Evolutionary conservation across 2,329 filamentous ascomycete genomes (phyloP), one percentile per base, ranked within the genome.

Genomic region (Rhinocladiella similis): DNA sequence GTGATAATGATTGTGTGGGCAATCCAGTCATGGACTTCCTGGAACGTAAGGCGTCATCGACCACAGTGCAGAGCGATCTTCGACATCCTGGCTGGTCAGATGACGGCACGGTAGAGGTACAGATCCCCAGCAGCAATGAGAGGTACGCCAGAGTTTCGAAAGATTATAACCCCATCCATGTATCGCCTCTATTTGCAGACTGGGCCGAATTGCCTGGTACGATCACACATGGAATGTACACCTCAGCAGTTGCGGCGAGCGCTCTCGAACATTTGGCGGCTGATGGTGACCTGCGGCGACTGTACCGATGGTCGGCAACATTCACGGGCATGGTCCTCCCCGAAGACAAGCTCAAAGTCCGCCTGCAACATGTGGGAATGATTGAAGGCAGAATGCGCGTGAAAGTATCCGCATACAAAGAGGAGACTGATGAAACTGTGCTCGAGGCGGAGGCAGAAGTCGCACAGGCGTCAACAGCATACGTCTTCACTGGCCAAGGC

Each of bases 221-320:
- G 43, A 99, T 99, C 69, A 99, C 94, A 1, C 94, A 99, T 72
- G 94, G 94, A 71, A 99, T 99, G 94, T 99, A 97, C 81, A 95
- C 93, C 1, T 97, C 93, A 74, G 94, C 94, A 64, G 90, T 94
- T 36, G 94, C 99, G 25, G 88, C 94, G 68, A 95, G 91, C 71
- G 80, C 97, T 51, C 91, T 99, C 5, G 94, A 99, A 81, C 97
- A 91, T 0, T 99, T 94, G 94, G 94, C 95, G 49, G 94, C 93
- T 0, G 95, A 99, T 79, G 99, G 99, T 81, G 93, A 99, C 71
- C 87, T 97, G 67, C 93, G 94, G 43, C 93, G 95, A 67, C 93
- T 99, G 50, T 88, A 94, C 68, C 97, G 93, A 76, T 99, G 96
- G 84, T 91, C 97, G 69, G 94, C 92, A 61, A 93, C 89, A 19